Evolutionary conservation across 2,329 filamentous ascomycete species (phyloP).

Genomic region (Blastomyces emzantsi): DNA sequence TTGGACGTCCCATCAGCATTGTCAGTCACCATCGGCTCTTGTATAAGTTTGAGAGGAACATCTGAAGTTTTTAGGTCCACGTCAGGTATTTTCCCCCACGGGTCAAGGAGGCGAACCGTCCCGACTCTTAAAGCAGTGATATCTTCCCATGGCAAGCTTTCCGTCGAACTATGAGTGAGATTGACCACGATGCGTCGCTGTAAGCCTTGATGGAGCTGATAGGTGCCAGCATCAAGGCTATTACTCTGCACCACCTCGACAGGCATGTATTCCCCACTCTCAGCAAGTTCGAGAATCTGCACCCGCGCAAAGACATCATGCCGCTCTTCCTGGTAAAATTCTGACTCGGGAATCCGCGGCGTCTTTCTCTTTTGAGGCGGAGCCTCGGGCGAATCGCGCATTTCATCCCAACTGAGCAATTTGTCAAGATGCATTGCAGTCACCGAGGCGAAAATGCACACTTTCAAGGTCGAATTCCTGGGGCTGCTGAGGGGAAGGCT

Average conservation of each 20-base stretch:
- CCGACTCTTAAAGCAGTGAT: constrained; percentile 69
- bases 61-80: constrained; percentile 63
- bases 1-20: constrained; percentile 86
- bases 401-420: constrained; percentile 96
- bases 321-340: constrained; percentile 87
- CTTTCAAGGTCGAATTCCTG: constrained; percentile 64
- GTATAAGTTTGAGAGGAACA: constrained; percentile 65
- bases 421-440: constrained; percentile 94
- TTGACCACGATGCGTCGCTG: constrained; percentile 82
- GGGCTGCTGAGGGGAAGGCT: constrained; percentile 75
- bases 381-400: constrained; percentile 62
- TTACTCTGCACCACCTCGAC: constrained; percentile 85
- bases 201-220: constrained; percentile 89
- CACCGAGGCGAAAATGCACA: constrained; percentile 85
- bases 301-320: constrained; percentile 85
- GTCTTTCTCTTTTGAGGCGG: constrained; percentile 50
- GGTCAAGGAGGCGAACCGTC: constrained; percentile 72
- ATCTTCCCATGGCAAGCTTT: constrained; percentile 80
- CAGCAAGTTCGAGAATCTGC: constrained; percentile 84
- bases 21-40: constrained; percentile 67
- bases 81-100: constrained; percentile 74
- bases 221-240: constrained; percentile 78
- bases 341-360: constrained; percentile 74
- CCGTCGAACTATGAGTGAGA: constrained; percentile 83
- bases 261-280: constrained; percentile 81